Evolutionary conservation across 331 rosid species (phyloP), one percentile per base, ranked within the genome.

Genomic region (Arachis monticola): DNA sequence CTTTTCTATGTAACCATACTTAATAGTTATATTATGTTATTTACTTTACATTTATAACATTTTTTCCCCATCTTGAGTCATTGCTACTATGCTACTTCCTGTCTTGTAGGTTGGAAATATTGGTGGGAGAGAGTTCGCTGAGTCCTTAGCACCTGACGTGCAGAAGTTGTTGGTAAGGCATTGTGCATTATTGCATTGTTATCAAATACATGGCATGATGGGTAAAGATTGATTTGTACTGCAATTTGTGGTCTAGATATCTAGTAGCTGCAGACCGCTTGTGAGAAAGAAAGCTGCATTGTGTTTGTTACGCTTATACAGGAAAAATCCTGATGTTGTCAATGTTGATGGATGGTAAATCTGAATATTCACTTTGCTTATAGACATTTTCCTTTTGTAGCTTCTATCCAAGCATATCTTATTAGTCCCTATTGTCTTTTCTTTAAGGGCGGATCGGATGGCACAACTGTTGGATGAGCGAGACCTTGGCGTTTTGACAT

Each of bases 301-400:
- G 60, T 92, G 99, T 86, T 87, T 95, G 74, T 88, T 95, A 77
- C 99, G 99, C 60, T 70, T 95, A 87, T 95, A 86, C 81, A 89
- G 99, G 83, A 95, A 95, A 83, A 95, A 95, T 90, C 99, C 99
- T 1, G 99, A 95, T 85, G 99, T 92, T 76, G 98, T 95, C 75
- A 95, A 92, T 71, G 91, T 95, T 40, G 99, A 95, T 84, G 99
- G 99, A 84, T 95, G 99, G 99, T 95, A 90, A 76, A 82, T 81
- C 61, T 42, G 67, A 65, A 62, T 69, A 64, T 83, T 55, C 40
- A 66, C 58, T 79, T 83, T 79, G 62, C 78, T 77, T 30, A 61
- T 72, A 45, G 59, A 35, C 30, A 62, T 67, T 42, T 67, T 76
- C 31, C 52, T 74, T 46, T 71, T 71, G 44, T 61, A 55, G 30